phyloP scores from a whole-genome alignment of 2,329 filamentous ascomycete genomes.

The Gaeumannomyces sp. region DNA sequence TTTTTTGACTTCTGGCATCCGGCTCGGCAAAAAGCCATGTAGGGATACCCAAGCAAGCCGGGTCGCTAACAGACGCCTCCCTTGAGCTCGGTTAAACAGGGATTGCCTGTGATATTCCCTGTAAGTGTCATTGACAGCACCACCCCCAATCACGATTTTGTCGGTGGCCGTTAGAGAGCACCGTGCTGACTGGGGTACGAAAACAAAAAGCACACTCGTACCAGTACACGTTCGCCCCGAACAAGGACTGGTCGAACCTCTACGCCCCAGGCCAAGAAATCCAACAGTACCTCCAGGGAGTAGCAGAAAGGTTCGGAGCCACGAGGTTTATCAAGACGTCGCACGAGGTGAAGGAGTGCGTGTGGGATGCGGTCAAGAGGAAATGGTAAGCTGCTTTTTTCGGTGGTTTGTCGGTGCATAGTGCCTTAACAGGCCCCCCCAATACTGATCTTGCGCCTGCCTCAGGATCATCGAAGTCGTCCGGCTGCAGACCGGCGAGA shows the following conservation, averaged over 20 bases:
- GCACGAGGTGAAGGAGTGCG: constrained; percentile 34
- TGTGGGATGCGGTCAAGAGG: constrained; percentile 32
- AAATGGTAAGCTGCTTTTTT: constrained; percentile 27
- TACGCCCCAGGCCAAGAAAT: constrained; percentile 45
- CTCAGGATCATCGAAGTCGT: constrained; percentile 26
- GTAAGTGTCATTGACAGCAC: constrained; percentile 19
- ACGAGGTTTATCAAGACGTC: constrained; percentile 39
- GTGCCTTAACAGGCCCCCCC: neutral
- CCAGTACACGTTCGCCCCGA: constrained; percentile 49
- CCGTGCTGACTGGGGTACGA: neutral
- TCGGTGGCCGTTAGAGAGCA: neutral
- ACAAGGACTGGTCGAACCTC: constrained; percentile 46
- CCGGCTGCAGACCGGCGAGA: constrained; percentile 28
- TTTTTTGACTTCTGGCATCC: neutral
- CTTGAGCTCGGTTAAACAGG: constrained; percentile 13
- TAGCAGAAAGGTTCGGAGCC: constrained; percentile 39
- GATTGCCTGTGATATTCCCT: constrained; percentile 30
- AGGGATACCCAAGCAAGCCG: neutral
- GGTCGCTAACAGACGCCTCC: constrained; percentile 7
- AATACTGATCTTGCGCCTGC: neutral
- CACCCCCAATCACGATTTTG: neutral
- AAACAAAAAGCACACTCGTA: constrained; percentile 40
- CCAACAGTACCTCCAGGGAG: constrained; percentile 39
- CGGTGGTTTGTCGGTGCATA: too few relatives aligned
- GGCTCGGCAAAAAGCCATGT: neutral